phyloP scores from a whole-genome alignment of 179 eudicot species.

The Amaranthus tricolor region DNA sequence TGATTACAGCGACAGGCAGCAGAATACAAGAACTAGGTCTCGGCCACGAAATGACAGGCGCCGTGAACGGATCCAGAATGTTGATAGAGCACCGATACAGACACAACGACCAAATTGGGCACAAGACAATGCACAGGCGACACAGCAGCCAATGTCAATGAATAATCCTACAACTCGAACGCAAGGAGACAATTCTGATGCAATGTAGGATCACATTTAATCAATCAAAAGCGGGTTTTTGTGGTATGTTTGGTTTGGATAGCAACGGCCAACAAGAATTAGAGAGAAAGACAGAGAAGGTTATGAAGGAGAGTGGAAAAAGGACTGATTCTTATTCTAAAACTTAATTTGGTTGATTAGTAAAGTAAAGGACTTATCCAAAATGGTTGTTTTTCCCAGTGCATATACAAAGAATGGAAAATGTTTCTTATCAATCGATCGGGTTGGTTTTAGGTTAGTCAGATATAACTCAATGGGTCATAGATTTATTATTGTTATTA shows the following conservation, averaged over 20 bases:
- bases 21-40: constrained; percentile 43
- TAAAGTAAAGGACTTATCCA: no score
- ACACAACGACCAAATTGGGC: constrained; percentile 26
- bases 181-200: constrained; percentile 26
- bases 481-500: no score
- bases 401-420: no score
- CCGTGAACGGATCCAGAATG: constrained; percentile 57
- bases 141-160: constrained; percentile 31
- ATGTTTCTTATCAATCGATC: no score
- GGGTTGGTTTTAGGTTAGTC: no score
- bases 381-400: no score
- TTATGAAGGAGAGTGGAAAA: no score
- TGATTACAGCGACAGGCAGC: constrained; percentile 60
- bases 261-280: no score
- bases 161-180: constrained; percentile 29
- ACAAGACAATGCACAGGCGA: constrained; percentile 25
- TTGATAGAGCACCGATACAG: constrained; percentile 47
- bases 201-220: constrained; percentile 24
- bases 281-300: no score
- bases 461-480: no score
- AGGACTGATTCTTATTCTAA: no score
- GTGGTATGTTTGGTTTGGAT: not conserved
- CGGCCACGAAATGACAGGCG: constrained; percentile 80
- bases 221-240: not conserved
- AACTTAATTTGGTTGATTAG: no score